phyloP scores from a whole-genome alignment of 2,329 filamentous ascomycete species.

The Alternaria novae-zelandiae region DNA sequence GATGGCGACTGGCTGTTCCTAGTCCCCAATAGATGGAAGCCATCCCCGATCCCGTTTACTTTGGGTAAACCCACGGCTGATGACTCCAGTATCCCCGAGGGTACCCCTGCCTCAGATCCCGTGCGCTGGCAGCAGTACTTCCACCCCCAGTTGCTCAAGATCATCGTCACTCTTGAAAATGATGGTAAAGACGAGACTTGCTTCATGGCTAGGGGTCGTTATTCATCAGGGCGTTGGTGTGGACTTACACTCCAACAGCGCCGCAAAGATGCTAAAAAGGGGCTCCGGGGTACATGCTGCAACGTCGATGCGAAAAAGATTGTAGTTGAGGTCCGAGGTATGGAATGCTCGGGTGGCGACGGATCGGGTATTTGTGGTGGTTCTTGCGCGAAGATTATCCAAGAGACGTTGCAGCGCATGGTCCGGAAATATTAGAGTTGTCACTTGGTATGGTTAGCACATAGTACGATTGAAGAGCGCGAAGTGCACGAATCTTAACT shows the following conservation, averaged over 20 bases:
- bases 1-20: not conserved
- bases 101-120: not conserved
- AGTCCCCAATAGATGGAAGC: not conserved
- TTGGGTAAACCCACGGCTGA: not conserved
- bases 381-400: not conserved
- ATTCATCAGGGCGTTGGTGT: not conserved
- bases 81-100: not conserved
- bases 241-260: not conserved
- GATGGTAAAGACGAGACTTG: not conserved
- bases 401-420: not conserved
- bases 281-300: not conserved
- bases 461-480: not conserved
- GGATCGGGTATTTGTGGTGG: not conserved
- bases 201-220: not conserved
- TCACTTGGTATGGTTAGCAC: not conserved
- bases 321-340: not conserved
- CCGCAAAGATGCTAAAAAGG: not conserved
- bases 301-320: not conserved
- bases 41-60: not conserved
- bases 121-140: not conserved
- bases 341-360: not conserved
- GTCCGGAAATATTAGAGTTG: not conserved
- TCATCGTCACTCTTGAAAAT: not conserved
- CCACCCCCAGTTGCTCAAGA: not conserved
- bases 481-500: not conserved